phyloP scores from a whole-genome alignment of 75 land plant genomes.

The Cupressus sempervirens region DNA sequence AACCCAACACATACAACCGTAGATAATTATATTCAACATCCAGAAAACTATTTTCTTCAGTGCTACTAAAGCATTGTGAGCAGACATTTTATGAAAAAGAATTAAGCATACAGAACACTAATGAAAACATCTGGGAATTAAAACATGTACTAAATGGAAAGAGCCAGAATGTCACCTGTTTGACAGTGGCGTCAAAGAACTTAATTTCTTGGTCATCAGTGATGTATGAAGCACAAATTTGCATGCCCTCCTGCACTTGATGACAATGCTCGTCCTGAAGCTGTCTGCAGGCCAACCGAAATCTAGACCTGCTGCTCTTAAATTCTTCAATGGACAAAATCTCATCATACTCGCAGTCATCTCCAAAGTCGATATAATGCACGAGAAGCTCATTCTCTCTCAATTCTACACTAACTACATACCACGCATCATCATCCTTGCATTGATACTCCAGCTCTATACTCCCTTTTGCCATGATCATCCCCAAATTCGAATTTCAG shows the following conservation, averaged over 20 bases:
- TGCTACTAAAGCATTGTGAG: too few species aligned
- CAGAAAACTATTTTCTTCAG: too few species aligned
- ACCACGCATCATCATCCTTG: neutral
- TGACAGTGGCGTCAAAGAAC: neutral
- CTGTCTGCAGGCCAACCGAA: neutral
- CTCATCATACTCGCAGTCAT: neutral
- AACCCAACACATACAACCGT: too few species aligned
- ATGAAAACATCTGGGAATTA: neutral
- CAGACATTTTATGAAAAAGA: too few species aligned
- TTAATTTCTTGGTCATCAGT: neutral
- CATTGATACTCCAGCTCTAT: neutral
- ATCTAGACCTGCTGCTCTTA: neutral
- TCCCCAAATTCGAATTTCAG: too few species aligned
- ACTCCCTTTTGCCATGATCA: neutral
- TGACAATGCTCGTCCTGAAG: constrained; percentile 8
- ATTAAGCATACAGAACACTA: too few species aligned
- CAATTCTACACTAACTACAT: neutral
- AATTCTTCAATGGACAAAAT: neutral
- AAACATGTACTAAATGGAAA: neutral
- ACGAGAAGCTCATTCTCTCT: neutral
- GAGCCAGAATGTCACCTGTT: neutral
- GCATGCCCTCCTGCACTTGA: neutral
- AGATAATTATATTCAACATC: too few species aligned
- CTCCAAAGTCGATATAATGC: neutral
- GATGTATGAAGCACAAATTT: neutral